Evolutionary conservation across 2,329 filamentous ascomycete genomes (phyloP).

Genomic region (Fusarium sp.): DNA sequence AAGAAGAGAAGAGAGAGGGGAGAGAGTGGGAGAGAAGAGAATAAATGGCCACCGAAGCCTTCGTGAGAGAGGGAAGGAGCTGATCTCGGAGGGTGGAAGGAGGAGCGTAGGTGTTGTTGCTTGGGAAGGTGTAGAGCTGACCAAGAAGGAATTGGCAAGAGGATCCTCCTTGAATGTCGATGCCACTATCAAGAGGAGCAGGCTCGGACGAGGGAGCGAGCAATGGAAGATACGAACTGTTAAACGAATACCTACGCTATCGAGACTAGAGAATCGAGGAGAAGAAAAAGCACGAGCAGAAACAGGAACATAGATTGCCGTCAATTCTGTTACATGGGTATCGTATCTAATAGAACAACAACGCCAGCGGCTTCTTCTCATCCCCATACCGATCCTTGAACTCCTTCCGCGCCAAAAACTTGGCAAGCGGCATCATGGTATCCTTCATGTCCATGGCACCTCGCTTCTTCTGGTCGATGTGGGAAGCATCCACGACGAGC

Average conservation of each 20-base stretch:
- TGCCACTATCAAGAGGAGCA: neutral
- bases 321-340: slow-evolving; percentile 28
- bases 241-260: neutral
- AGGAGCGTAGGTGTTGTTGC: neutral
- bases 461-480: slow-evolving; percentile 93
- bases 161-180: neutral
- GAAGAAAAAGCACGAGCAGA: neutral
- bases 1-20: neutral
- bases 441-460: slow-evolving; percentile 97
- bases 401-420: slow-evolving; percentile 73
- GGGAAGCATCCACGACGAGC: slow-evolving; percentile 87
- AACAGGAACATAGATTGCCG: neutral
- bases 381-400: slow-evolving; percentile 74
- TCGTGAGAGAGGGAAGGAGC: slow-evolving; percentile 4
- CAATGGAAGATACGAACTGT: neutral
- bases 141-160: neutral
- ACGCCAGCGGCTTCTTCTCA: slow-evolving; percentile 63
- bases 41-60: neutral
- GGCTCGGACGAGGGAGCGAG: neutral
- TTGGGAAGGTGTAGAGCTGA: neutral
- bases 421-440: slow-evolving; percentile 79
- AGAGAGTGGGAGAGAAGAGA: neutral
- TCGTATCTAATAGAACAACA: slow-evolving; percentile 69
- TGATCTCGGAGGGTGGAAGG: neutral
- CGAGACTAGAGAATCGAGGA: neutral